These are phyloP conservation scores for Paramecium octaurelia DNA, from an alignment of 73 alveolate genomes.

Conservation along the genomic window DNA sequence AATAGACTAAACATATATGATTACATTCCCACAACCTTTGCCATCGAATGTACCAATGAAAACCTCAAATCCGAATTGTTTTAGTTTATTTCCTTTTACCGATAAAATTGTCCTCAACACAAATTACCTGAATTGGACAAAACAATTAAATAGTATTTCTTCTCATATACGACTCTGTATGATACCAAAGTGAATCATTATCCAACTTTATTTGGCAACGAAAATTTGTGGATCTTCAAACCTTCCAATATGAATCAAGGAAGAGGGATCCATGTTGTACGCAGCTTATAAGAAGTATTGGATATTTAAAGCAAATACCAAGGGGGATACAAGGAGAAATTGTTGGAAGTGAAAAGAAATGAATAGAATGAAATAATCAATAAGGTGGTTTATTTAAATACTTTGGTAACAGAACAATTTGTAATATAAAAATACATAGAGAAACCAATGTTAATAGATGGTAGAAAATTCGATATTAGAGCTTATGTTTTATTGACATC, in stretches of 20 bases:
- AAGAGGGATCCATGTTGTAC: conserved; percentile 79
- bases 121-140: conserved; percentile 31
- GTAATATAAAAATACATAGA: conserved; percentile 77
- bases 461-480: conserved; percentile 77
- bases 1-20: background rate
- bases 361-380: conserved; percentile 35
- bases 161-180: background rate
- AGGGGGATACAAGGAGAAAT: conserved; percentile 30
- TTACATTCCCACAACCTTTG: conserved; percentile 50
- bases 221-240: conserved; percentile 79
- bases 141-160: background rate
- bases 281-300: conserved; percentile 58
- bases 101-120: background rate
- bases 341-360: conserved; percentile 37
- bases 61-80: background rate
- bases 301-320: conserved; percentile 58
- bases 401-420: conserved; percentile 40
- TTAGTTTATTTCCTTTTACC: background rate
- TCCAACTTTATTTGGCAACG: conserved; percentile 68
- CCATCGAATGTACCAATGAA: conserved; percentile 11
- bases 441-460: conserved; percentile 68
- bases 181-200: background rate
- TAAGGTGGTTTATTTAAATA: conserved; percentile 20
- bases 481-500: conserved; percentile 66
- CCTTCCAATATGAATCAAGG: conserved; percentile 80